These are phyloP conservation scores for Artemisia annua DNA, from an alignment of 129 eudicot species.

Conservation along the genomic window DNA sequence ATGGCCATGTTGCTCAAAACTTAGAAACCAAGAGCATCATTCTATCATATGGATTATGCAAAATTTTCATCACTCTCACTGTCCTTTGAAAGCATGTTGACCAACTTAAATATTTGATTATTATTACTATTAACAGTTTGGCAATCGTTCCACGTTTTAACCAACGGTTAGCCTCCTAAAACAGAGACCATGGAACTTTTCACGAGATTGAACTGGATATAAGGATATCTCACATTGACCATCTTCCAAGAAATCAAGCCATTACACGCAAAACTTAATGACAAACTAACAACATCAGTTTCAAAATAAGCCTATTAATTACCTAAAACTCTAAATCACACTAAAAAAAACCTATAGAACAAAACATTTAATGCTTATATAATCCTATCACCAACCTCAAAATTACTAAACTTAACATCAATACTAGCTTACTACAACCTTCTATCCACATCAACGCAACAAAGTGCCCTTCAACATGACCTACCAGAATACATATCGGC, in stretches of 20 bases:
- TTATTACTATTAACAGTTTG: not conserved
- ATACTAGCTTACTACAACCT: no score
- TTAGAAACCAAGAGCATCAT: not conserved
- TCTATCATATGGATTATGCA: constrained; percentile 5
- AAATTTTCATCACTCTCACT: constrained; percentile 4
- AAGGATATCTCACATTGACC: not conserved
- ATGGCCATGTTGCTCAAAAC: constrained; percentile 15
- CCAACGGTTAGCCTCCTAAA: constrained; percentile 11
- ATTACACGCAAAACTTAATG: not conserved
- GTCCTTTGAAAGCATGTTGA: not conserved
- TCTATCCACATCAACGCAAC: no score
- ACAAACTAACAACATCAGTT: not conserved
- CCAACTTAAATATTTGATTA: no score
- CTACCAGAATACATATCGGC: not conserved
- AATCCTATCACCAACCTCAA: no score
- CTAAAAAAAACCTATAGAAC: not conserved
- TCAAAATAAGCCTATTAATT: no score
- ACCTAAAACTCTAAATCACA: not conserved
- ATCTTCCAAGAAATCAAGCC: not conserved
- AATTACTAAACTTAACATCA: no score
- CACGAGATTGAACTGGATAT: not conserved
- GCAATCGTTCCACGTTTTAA: constrained; percentile 1
- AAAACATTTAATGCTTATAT: not conserved
- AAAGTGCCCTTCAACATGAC: no score
- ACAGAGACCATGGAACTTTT: not conserved